Conservation (phyloP, 148 eudicot species). For the Heliosperma pusillum region DNA sequence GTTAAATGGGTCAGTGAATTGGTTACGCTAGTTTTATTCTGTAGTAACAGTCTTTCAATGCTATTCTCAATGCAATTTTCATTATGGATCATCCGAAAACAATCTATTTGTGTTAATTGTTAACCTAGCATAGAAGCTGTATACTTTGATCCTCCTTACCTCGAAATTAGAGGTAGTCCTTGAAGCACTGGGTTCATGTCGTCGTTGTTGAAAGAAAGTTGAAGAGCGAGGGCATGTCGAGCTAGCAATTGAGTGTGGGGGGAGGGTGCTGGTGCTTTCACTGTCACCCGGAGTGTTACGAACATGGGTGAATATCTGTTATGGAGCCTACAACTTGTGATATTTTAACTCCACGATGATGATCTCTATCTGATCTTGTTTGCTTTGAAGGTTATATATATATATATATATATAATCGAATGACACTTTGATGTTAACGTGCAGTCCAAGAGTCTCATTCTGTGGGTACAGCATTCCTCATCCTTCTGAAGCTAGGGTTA, state of each 20-base stretch:
- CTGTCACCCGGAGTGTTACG: not conserved
- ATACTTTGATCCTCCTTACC: too few species aligned
- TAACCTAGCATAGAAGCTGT: too few species aligned
- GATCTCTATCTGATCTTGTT: not conserved
- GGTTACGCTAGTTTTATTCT: not conserved
- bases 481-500: conserved; percentile 86
- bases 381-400: not conserved
- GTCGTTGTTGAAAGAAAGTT: too few species aligned
- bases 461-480: conserved; percentile 98
- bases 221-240: too few species aligned
- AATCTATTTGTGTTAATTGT: not conserved
- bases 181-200: too few species aligned
- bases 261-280: too few species aligned
- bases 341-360: not conserved
- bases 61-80: not conserved
- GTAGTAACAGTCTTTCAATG: not conserved
- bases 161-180: too few species aligned
- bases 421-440: conserved; percentile 7
- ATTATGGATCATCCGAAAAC: not conserved
- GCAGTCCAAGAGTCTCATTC: conserved; percentile 82
- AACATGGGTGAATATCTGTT: not conserved
- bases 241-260: too few species aligned
- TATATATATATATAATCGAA: too few species aligned
- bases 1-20: not conserved
- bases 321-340: not conserved